Conservation (phyloP, 2,329 filamentous ascomycete species). For the Pestalotiopsis sp. region DNA sequence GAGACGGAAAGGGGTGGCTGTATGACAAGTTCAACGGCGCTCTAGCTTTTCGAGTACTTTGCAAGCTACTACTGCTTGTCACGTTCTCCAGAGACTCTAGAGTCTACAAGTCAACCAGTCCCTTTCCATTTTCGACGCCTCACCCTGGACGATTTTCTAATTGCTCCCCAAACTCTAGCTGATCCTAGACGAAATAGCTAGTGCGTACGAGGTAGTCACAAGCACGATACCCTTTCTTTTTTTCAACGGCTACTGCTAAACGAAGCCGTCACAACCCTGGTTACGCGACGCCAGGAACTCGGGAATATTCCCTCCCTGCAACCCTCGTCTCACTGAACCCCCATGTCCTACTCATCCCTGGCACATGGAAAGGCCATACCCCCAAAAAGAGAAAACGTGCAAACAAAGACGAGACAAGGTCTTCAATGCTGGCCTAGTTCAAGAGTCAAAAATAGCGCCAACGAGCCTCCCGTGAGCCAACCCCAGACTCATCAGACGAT, state of each 20-base stretch:
- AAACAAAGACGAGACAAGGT: not conserved
- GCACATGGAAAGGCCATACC: not conserved
- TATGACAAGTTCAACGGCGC: not conserved
- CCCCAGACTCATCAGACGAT: not conserved
- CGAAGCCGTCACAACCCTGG: constrained; percentile 7
- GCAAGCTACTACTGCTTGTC: not conserved
- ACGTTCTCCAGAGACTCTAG: not conserved
- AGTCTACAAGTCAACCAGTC: no score
- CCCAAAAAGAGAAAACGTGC: constrained; percentile 2
- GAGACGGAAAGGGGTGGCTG: not conserved
- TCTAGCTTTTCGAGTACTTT: not conserved
- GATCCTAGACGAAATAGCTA: not conserved
- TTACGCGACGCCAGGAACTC: constrained; percentile 9
- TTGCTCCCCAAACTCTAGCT: constrained; percentile 10
- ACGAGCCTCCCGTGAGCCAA: not conserved
- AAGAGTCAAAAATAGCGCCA: constrained; percentile 11
- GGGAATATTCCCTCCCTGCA: constrained; percentile 1
- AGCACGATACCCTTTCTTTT: not conserved
- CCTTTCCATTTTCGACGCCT: constrained; percentile 1
- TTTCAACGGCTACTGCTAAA: constrained; percentile 9
- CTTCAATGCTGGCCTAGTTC: constrained; percentile 1
- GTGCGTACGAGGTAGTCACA: not conserved
- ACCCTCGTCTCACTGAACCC: not conserved
- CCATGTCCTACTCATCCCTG: not conserved
- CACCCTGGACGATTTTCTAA: constrained; percentile 1